A percentile compares a stretch with the other conserved stretches of the same genome.
Evolutionary conservation across 73 alveolate genomes (phyloP).

Genomic region (Paramecium sexaurelia): DNA sequence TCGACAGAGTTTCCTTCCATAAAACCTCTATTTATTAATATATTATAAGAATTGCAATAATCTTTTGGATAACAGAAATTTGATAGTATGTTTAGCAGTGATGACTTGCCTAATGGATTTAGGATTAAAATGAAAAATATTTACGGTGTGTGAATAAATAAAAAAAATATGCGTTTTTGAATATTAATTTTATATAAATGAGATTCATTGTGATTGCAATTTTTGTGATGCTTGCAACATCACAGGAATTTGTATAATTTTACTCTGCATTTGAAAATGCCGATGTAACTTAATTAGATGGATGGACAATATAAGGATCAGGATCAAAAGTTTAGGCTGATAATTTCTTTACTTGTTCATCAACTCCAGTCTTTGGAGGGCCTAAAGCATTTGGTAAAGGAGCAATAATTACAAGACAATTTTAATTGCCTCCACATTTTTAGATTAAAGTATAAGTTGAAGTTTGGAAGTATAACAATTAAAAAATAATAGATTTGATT

Average conservation of each 20-base stretch:
- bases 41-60: not conserved
- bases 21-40: not conserved
- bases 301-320: not conserved
- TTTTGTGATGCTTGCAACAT: constrained; percentile 17
- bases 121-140: constrained; percentile 8
- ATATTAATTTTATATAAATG: constrained; percentile 20
- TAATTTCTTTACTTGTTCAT: not conserved
- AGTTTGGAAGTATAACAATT: not conserved
- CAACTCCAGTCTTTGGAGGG: not conserved
- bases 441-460: not conserved
- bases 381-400: not conserved
- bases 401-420: not conserved
- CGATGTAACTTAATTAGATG: not conserved
- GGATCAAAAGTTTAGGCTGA: not conserved
- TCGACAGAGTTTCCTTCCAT: not conserved
- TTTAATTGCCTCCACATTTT: constrained; percentile 14
- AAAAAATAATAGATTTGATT: not conserved
- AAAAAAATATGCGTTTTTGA: constrained; percentile 34
- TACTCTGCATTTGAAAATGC: not conserved
- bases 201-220: not conserved
- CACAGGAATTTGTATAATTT: not conserved
- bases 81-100: not conserved
- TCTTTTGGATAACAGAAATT: constrained; percentile 14
- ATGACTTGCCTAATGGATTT: constrained; percentile 29
- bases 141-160: constrained; percentile 26